phyloP scores from a whole-genome alignment of 768 basidiomycete species.

The Boletus huronensis region DNA sequence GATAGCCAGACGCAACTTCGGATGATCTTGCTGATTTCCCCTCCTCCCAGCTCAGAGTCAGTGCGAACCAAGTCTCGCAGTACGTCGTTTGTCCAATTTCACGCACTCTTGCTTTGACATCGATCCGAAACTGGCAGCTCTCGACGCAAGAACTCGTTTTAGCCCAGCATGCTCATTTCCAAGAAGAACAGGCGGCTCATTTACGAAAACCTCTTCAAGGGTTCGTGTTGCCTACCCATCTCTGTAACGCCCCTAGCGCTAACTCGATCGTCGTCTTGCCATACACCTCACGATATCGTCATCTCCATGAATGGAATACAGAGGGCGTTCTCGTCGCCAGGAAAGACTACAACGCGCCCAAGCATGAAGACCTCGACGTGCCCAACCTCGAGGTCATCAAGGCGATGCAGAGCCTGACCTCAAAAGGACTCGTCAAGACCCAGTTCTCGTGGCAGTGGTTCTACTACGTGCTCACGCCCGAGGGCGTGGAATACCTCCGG shows the following conservation, averaged over 20 bases:
- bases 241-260: not conserved
- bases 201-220: conserved; percentile 99
- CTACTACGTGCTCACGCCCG: conserved; percentile 95
- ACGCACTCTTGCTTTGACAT: not conserved
- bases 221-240: conserved; percentile 42
- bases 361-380: conserved; percentile 86
- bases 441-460: conserved; percentile 99
- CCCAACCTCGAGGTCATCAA: conserved; percentile 71
- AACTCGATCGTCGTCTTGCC: not conserved
- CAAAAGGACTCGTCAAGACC: conserved; percentile 90
- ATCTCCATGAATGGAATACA: conserved; percentile 26
- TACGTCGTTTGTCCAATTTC: conserved; percentile 22
- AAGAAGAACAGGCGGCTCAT: conserved; percentile 93
- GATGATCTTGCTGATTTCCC: conserved; percentile 32
- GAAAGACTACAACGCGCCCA: conserved; percentile 97
- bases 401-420: conserved; percentile 66
- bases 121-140: conserved; percentile 19
- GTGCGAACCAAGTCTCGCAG: conserved; percentile 36
- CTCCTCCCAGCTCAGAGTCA: conserved; percentile 30
- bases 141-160: conserved; percentile 25
- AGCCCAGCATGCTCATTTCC: conserved; percentile 87
- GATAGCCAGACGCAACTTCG: conserved; percentile 26
- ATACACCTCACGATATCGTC: no score
- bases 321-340: conserved; percentile 99
- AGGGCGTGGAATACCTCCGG: conserved; percentile 95